Evolutionary conservation across 83 land plant species (phyloP).

Genomic region (Picea engelmannii): DNA sequence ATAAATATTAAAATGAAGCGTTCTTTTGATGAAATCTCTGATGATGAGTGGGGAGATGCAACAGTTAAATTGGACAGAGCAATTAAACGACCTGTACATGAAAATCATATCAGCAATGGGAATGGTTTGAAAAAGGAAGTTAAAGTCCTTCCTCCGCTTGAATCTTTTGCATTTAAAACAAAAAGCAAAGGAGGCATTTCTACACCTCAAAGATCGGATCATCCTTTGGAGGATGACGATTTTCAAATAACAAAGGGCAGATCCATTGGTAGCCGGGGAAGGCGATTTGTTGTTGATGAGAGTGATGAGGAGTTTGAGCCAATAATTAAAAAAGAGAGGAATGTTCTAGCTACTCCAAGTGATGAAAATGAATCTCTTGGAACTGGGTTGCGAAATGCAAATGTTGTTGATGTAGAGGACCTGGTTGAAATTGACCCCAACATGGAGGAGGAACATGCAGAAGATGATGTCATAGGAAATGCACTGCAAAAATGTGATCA

Average conservation of each 20-base stretch:
- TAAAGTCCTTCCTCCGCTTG: conserved; percentile 57
- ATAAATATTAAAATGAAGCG: conserved; percentile 22
- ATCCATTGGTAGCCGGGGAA: conserved; percentile 20
- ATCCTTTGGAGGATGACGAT: conserved; percentile 32
- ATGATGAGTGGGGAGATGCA: conserved; percentile 63
- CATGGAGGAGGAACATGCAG: conserved; percentile 28
- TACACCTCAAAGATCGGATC: conserved; percentile 19
- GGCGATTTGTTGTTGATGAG: conserved; percentile 47
- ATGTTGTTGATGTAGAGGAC: conserved; percentile 25
- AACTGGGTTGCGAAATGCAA: neutral
- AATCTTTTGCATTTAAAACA: conserved; percentile 63
- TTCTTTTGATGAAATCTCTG: conserved; percentile 65
- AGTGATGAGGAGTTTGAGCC: conserved; percentile 39
- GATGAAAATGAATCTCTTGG: conserved; percentile 17
- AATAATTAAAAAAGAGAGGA: conserved; percentile 16
- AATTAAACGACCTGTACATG: conserved; percentile 25
- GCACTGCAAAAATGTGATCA: conserved; percentile 87
- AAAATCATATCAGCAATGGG: conserved; percentile 16
- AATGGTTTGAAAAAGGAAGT: neutral
- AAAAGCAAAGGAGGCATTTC: neutral
- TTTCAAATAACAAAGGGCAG: conserved; percentile 21
- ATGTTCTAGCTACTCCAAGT: conserved; percentile 9
- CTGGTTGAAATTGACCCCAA: conserved; percentile 20
- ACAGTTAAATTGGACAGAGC: conserved; percentile 62
- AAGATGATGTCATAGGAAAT: conserved; percentile 75